A percentile compares a stretch with the other conserved stretches of the same genome.
These are phyloP conservation scores for Coelastrella sp. DNA, from an alignment of 139 green algal species.

Conservation along the genomic window DNA sequence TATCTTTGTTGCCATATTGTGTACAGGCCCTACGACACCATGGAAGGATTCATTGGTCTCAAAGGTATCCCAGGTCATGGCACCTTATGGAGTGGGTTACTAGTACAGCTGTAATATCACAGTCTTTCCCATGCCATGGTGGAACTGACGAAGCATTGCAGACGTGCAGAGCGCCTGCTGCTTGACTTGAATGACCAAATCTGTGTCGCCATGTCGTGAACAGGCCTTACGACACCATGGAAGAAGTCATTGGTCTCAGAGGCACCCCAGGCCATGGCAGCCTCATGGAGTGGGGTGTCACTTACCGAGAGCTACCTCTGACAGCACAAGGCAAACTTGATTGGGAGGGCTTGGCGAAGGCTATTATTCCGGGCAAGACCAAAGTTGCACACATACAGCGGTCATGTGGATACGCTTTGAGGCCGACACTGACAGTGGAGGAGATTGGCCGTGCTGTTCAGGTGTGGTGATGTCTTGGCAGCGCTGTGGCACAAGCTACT, in stretches of 20 bases:
- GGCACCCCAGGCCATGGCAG: conserved; percentile 80
- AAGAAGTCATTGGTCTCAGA: conserved; percentile 95
- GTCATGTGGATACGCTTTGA: conserved; percentile 94
- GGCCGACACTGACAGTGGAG: conserved; percentile 86
- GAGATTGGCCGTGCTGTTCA: conserved; percentile 78
- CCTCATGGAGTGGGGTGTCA: conserved; percentile 90
- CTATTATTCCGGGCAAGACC: conserved; percentile 74
- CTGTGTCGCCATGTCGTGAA: background rate
- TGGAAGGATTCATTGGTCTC: conserved; percentile 97
- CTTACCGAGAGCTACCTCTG: conserved; percentile 85
- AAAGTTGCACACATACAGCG: conserved; percentile 92
- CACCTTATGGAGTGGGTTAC: conserved; percentile 90
- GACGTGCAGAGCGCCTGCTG: too few species aligned
- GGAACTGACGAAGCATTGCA: too few species aligned
- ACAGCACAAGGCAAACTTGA: conserved; percentile 74
- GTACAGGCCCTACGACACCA: conserved; percentile 96
- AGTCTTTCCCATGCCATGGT: too few species aligned
- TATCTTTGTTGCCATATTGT: too few species aligned
- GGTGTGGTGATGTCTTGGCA: too few species aligned
- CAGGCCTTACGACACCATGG: conserved; percentile 97
- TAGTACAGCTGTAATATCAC: too few species aligned
- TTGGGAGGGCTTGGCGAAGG: conserved; percentile 74
- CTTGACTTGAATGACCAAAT: too few species aligned
- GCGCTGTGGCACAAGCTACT: too few species aligned
- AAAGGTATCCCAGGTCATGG: conserved; percentile 79